A percentile compares a stretch with the other conserved stretches of the same genome.
phyloP scores from a whole-genome alignment of 2,329 filamentous ascomycete genomes.

The Nemania sp. region DNA sequence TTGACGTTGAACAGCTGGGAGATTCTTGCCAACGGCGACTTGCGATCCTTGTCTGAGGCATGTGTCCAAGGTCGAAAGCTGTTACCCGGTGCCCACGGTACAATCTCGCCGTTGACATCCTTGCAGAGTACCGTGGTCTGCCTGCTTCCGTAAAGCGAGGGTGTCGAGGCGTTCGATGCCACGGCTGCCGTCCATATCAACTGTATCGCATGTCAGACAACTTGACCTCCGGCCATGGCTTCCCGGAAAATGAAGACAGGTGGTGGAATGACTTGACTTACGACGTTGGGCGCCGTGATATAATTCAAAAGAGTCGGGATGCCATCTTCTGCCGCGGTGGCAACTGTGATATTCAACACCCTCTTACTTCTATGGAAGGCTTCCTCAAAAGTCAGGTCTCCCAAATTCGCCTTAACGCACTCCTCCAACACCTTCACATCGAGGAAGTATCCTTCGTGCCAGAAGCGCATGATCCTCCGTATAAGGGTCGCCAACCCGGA shows the following conservation, averaged over 20 bases:
- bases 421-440: slow-evolving; percentile 82
- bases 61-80: slow-evolving; percentile 72
- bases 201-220: slow-evolving; percentile 46
- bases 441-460: slow-evolving; percentile 78
- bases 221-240: not conserved
- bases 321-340: slow-evolving; percentile 72
- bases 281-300: slow-evolving; percentile 88
- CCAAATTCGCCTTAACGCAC: slow-evolving; percentile 82
- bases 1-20: slow-evolving; percentile 90
- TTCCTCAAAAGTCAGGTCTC: slow-evolving; percentile 90
- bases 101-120: slow-evolving; percentile 71
- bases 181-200: slow-evolving; percentile 81
- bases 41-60: slow-evolving; percentile 67
- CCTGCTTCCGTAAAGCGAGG: slow-evolving; percentile 67
- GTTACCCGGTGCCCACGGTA: slow-evolving; percentile 72
- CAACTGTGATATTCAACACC: slow-evolving; percentile 89
- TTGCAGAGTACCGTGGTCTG: slow-evolving; percentile 75
- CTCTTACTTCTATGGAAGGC: slow-evolving; percentile 84
- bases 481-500: slow-evolving; percentile 62
- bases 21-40: slow-evolving; percentile 69
- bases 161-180: slow-evolving; percentile 71
- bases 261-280: slow-evolving; percentile 57
- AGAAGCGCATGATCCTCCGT: slow-evolving; percentile 70
- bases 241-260: not conserved
- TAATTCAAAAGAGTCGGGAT: slow-evolving; percentile 89